Base-by-base conservation (phyloP, 73 alveolate genomes). In the Paramecium caudatum region DNA sequence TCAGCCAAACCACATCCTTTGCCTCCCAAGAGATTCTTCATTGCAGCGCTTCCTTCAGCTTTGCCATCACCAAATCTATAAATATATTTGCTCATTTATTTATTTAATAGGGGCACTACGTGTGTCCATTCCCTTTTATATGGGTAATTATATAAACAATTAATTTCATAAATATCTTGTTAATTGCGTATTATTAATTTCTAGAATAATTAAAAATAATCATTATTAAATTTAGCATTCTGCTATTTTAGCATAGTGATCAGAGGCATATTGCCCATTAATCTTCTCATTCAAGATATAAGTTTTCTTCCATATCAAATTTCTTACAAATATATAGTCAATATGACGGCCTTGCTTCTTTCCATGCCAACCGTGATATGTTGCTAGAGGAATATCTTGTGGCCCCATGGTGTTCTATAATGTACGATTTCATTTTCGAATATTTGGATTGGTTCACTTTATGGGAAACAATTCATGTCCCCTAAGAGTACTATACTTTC, bases 1-100 rank as follows among this genome's bases (percentile, higher is more conserved):
- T 94, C 97, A 19, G 94, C 95, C 5, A 91, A 43, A 25, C 93
- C 90, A 50, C 91, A 30, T 84, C 93, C 95, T 30, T 90, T 90
- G 83, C 81, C 81, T 30, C 94, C 94, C 68, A 90, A 39, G 33
- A 90, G 80, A 30, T 90, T 81, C 63, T 90, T 82, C 82, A 36
- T 34, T 25, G 69, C 48, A 12, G 84, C 91, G 25, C 47, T 50
- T 30, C 80, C 84, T 23, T 68, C 94, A 23, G 91, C 94, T 48
- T 63, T 62, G 43, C 90, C 93, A 49, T 63, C 93, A 3, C 90
- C 88, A 65, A 65, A 65, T 27, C 50, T 65, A 65, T 65, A 65
- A 32, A 65, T 65, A 34, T 65, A 65, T 34, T 65, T 65, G 46
- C 49, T 27, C 83, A 65, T 65, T 65, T 55, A 55, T 55, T 55